phyloP scores from a whole-genome alignment of 2,329 filamentous ascomycete species.

The Venturia oleaginea region DNA sequence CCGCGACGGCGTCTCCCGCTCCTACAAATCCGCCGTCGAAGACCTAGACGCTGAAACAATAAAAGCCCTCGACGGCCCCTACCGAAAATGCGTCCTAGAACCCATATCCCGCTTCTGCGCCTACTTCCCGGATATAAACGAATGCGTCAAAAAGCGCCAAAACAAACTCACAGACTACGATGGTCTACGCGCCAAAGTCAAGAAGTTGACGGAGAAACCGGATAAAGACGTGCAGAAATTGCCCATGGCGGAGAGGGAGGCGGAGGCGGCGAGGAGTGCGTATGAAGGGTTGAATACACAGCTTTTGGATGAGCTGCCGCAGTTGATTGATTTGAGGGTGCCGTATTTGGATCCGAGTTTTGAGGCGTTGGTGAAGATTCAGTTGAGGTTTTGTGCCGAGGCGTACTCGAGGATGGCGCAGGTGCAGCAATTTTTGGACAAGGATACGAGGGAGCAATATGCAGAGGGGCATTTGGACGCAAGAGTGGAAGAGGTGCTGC shows the following conservation, averaged over 20 bases:
- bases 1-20: conserved; percentile 87
- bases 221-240: conserved; percentile 98
- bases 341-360: conserved; percentile 96
- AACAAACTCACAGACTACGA: conserved; percentile 99
- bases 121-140: conserved; percentile 98
- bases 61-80: conserved; percentile 94
- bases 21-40: conserved; percentile 97
- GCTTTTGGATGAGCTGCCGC: conserved; percentile 82
- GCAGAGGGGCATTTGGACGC: conserved; percentile 86
- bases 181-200: conserved; percentile 87
- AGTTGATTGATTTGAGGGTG: conserved; percentile 91
- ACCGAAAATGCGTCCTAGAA: conserved; percentile 64
- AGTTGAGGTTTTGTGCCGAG: conserved; percentile 93
- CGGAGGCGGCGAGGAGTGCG: conserved; percentile 82
- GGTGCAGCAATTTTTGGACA: conserved; percentile 95
- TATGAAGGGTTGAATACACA: conserved; percentile 98
- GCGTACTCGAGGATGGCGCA: conserved; percentile 97
- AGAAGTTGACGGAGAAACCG: conserved; percentile 93
- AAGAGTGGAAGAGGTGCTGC: conserved; percentile 86
- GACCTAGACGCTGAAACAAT: conserved; percentile 97
- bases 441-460: conserved; percentile 92
- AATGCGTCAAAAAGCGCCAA: conserved; percentile 98
- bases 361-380: conserved; percentile 97
- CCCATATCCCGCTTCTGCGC: conserved; percentile 94
- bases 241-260: conserved; percentile 90